These are phyloP conservation scores for Sporothrix pseudoabietina DNA, from an alignment of 2,329 filamentous ascomycete genomes.

Conservation along the genomic window DNA sequence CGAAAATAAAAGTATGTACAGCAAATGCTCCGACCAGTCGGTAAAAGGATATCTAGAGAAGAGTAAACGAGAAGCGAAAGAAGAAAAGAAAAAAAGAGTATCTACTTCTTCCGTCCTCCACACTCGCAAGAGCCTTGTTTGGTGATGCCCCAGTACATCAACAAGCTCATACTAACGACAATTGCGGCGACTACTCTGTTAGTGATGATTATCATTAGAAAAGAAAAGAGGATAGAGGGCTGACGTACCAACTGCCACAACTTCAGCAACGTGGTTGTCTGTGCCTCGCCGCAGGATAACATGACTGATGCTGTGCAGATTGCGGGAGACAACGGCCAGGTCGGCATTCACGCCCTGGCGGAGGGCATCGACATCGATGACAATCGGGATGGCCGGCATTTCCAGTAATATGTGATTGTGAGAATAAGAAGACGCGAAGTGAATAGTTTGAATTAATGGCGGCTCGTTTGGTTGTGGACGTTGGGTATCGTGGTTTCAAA, in stretches of 20 bases:
- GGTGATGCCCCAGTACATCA: slow-evolving; percentile 30
- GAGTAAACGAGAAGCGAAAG: neutral
- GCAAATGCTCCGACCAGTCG: slow-evolving; percentile 7
- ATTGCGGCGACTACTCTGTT: slow-evolving; percentile 12
- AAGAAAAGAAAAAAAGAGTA: neutral
- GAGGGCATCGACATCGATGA: slow-evolving; percentile 6
- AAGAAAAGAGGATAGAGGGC: neutral
- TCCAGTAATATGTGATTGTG: too few relatives aligned
- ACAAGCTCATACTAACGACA: slow-evolving; percentile 15
- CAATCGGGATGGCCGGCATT: slow-evolving; percentile 10
- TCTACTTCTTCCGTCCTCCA: slow-evolving; percentile 23
- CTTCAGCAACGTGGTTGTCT: slow-evolving; percentile 30
- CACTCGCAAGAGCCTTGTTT: slow-evolving; percentile 28
- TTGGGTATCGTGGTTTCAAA: neutral
- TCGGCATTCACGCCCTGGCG: slow-evolving; percentile 9
- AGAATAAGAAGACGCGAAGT: neutral
- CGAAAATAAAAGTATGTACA: slow-evolving; percentile 11
- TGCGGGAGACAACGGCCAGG: slow-evolving; percentile 9
- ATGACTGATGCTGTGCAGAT: slow-evolving; percentile 16
- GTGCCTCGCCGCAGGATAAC: slow-evolving; percentile 24
- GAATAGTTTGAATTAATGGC: neutral
- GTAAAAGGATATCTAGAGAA: neutral
- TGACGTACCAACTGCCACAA: slow-evolving; percentile 25
- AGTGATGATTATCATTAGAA: neutral
- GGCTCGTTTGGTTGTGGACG: too few relatives aligned